Evolutionary conservation across 371 early-diverging fungal species (phyloP).

Genomic region (Vairimorpha necatrix): DNA sequence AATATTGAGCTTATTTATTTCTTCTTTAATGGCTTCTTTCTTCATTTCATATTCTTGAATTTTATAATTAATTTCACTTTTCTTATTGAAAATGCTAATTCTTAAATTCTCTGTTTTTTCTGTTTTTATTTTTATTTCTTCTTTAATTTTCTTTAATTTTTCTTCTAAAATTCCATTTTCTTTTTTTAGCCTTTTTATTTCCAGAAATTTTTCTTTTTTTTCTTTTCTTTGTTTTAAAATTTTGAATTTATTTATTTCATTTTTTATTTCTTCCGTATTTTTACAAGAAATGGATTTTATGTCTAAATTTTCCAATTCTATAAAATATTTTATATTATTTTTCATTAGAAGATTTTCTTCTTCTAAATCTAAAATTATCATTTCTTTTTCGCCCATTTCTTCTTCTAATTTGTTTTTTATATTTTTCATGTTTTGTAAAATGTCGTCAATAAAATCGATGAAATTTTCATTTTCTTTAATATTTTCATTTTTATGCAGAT

Average conservation of each 20-base stretch:
- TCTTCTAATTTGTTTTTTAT: not conserved
- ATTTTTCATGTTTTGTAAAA: not conserved
- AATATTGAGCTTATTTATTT: not conserved
- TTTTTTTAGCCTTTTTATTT: constrained; percentile 70
- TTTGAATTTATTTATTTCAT: constrained; percentile 70
- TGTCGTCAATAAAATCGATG: not conserved
- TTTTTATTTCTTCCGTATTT: constrained; percentile 75
- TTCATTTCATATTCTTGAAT: not conserved
- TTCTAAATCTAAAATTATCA: constrained; percentile 1
- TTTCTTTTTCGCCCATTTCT: not conserved
- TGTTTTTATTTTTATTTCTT: constrained; percentile 12
- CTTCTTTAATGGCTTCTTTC: not conserved
- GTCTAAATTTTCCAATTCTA: constrained; percentile 13
- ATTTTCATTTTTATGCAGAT: not conserved
- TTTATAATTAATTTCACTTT: not conserved
- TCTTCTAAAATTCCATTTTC: constrained; percentile 66
- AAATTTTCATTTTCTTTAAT: not conserved
- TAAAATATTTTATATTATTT: not conserved
- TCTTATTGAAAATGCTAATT: not conserved
- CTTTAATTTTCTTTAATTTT: not conserved
- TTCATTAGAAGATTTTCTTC: not conserved
- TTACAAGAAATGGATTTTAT: not conserved
- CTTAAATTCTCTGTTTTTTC: not conserved
- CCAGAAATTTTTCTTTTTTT: constrained; percentile 68
- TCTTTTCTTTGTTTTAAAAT: constrained; percentile 69